Percentiles rank a stretch among this genome's conserved stretches.
Evolutionary conservation across 2,329 filamentous ascomycete species (phyloP).

Genomic region (Coleophoma crateriformis): DNA sequence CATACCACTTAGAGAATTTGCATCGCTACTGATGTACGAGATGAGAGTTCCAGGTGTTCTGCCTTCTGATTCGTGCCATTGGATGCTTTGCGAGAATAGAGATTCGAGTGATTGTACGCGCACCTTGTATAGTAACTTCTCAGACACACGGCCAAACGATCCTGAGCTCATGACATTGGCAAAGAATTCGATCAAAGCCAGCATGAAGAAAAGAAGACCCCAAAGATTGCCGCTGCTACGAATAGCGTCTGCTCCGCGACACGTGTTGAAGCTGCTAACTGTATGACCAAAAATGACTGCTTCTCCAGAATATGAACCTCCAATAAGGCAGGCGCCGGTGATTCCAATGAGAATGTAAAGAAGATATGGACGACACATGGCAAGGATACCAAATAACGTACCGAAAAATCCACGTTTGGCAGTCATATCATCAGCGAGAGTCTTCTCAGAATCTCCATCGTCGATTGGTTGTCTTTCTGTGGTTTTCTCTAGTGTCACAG

Average conservation of each 20-base stretch:
- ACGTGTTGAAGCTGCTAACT: slow-evolving; percentile 44
- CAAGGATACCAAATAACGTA: too few relatives aligned
- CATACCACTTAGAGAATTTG: slow-evolving; percentile 59
- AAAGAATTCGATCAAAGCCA: slow-evolving; percentile 52
- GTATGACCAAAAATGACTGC: slow-evolving; percentile 51
- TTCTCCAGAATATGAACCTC: slow-evolving; percentile 45
- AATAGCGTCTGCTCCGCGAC: slow-evolving; percentile 21
- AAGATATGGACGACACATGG: background rate
- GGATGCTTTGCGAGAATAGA: slow-evolving; percentile 58
- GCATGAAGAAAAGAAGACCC: slow-evolving; percentile 39
- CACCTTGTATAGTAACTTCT: slow-evolving; percentile 59
- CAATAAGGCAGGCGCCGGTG: slow-evolving; percentile 46
- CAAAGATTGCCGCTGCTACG: slow-evolving; percentile 26
- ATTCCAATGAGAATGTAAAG: slow-evolving; percentile 30
- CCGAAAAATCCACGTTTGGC: too few relatives aligned
- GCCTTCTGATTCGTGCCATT: slow-evolving; percentile 66
- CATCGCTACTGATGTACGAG: slow-evolving; percentile 65
- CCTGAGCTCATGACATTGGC: slow-evolving; percentile 55
- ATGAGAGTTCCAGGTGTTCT: slow-evolving; percentile 58
- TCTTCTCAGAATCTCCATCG: too few relatives aligned
- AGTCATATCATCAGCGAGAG: too few relatives aligned
- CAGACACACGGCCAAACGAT: slow-evolving; percentile 48
- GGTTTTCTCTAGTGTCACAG: too few relatives aligned
- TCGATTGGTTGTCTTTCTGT: too few relatives aligned
- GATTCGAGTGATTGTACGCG: slow-evolving; percentile 59